Conservation (phyloP, 2,329 filamentous ascomycete genomes). For the Pseudocercospora cruenta region DNA sequence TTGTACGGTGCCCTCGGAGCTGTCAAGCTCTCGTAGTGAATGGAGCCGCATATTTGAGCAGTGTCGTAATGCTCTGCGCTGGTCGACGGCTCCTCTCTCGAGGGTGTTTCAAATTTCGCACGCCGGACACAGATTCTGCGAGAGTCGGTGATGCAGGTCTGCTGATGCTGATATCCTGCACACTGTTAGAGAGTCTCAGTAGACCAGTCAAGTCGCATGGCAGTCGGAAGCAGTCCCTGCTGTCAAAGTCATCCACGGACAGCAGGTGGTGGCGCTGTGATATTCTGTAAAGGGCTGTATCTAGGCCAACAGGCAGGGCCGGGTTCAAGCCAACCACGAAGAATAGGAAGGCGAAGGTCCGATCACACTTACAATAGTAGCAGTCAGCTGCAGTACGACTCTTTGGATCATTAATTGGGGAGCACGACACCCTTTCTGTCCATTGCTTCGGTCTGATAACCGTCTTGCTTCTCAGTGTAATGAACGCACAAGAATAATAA, state of each 20-base stretch:
- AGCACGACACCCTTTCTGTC: not conserved
- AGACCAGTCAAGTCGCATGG: too few species aligned
- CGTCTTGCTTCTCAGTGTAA: not conserved
- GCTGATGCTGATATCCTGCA: not conserved
- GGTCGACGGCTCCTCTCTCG: not conserved
- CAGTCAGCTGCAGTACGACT: not conserved
- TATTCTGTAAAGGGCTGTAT: not conserved
- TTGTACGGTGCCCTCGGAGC: slow-evolving; percentile 45
- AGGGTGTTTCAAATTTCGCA: not conserved
- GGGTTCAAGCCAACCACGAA: not conserved
- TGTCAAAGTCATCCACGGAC: too few species aligned
- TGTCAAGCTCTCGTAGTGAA: slow-evolving; percentile 42
- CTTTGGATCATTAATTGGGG: not conserved
- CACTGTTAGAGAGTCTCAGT: too few species aligned
- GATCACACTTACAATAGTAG: not conserved
- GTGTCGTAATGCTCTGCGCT: not conserved
- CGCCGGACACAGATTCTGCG: not conserved
- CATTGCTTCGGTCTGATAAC: not conserved
- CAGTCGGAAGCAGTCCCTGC: not conserved
- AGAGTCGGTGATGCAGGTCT: not conserved
- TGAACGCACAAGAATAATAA: too few species aligned
- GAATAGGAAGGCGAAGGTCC: not conserved
- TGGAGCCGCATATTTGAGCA: slow-evolving; percentile 36
- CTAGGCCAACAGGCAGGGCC: not conserved
- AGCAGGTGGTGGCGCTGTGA: too few species aligned